These are phyloP conservation scores for Apophysomyces trapeziformis DNA, from an alignment of 371 early-diverging fungal genomes.

Conservation along the genomic window DNA sequence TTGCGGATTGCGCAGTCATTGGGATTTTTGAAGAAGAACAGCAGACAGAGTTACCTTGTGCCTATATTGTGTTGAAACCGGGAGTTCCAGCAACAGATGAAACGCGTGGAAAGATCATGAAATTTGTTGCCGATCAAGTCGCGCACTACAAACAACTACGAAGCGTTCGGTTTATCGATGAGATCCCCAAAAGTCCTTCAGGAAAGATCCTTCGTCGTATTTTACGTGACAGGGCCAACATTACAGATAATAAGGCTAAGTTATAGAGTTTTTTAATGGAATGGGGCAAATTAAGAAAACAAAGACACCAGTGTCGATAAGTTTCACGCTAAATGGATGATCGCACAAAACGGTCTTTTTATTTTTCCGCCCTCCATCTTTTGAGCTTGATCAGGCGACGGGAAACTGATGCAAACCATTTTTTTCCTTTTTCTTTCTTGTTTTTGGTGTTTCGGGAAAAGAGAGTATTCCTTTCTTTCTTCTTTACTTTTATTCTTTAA, in stretches of 20 bases:
- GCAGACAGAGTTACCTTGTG: slow-evolving; percentile 77
- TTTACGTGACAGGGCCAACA: slow-evolving; percentile 16
- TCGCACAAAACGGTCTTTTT: neutral
- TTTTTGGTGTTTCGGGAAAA: neutral
- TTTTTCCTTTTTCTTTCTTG: neutral
- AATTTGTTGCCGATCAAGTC: slow-evolving; percentile 62
- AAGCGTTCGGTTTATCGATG: slow-evolving; percentile 65
- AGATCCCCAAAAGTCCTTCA: slow-evolving; percentile 70
- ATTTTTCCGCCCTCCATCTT: neutral
- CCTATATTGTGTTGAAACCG: slow-evolving; percentile 60
- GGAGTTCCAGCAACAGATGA: slow-evolving; percentile 29
- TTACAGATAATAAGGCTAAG: neutral
- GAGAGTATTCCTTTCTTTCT: neutral
- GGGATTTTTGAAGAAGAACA: slow-evolving; percentile 54
- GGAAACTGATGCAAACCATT: neutral
- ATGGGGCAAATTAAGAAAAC: neutral
- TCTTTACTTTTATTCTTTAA: neutral
- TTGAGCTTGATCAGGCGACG: neutral
- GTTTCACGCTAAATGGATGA: too few species aligned
- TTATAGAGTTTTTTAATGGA: neutral
- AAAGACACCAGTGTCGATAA: too few species aligned
- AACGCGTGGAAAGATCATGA: slow-evolving; percentile 50
- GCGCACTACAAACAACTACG: slow-evolving; percentile 76
- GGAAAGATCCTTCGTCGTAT: slow-evolving; percentile 78
- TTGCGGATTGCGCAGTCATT: slow-evolving; percentile 77